Conservation (phyloP, 371 early-diverging fungal genomes). For the Syncephalastrum racemosum region DNA sequence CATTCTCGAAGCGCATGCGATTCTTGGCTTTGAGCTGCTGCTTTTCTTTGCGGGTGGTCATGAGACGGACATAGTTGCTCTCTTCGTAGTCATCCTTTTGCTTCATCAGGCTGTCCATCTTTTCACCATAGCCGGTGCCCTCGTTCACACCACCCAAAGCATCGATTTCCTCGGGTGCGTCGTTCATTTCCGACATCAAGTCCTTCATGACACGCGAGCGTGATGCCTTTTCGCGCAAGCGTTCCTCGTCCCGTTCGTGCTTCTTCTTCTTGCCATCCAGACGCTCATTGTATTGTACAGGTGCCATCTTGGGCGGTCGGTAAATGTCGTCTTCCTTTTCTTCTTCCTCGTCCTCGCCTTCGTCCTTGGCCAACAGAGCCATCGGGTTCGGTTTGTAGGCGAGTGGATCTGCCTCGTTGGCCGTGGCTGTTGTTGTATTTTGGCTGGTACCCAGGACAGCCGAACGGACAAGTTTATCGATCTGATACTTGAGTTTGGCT, state of each 20-base stretch:
- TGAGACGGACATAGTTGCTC: conserved; percentile 85
- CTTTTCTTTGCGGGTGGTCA: conserved; percentile 76
- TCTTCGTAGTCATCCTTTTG: conserved; percentile 87
- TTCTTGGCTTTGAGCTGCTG: conserved; percentile 60
- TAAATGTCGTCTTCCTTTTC: conserved; percentile 55
- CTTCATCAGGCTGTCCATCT: conserved; percentile 51
- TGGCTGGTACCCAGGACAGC: conserved; percentile 54
- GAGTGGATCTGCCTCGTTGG: conserved; percentile 63
- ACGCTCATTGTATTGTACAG: conserved; percentile 85
- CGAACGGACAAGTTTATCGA: conserved; percentile 90
- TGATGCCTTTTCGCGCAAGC: conserved; percentile 71
- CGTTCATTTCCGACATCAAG: conserved; percentile 80
- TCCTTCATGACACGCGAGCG: conserved; percentile 89
- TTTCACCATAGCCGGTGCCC: conserved; percentile 53
- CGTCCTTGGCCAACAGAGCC: conserved; percentile 53
- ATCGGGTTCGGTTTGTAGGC: conserved; percentile 88
- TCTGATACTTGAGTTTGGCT: conserved; percentile 92
- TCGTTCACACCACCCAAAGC: conserved; percentile 68
- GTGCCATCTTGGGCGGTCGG: conserved; percentile 85
- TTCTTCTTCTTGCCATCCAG: conserved; percentile 44
- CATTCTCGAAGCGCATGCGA: conserved; percentile 73
- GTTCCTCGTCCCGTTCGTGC: conserved; percentile 62
- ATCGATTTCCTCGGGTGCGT: conserved; percentile 83
- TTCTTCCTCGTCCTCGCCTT: conserved; percentile 49
- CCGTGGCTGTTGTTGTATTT: conserved; percentile 23